Base-by-base conservation (phyloP, 2,329 filamentous ascomycete genomes). In the Septoria linicola region DNA sequence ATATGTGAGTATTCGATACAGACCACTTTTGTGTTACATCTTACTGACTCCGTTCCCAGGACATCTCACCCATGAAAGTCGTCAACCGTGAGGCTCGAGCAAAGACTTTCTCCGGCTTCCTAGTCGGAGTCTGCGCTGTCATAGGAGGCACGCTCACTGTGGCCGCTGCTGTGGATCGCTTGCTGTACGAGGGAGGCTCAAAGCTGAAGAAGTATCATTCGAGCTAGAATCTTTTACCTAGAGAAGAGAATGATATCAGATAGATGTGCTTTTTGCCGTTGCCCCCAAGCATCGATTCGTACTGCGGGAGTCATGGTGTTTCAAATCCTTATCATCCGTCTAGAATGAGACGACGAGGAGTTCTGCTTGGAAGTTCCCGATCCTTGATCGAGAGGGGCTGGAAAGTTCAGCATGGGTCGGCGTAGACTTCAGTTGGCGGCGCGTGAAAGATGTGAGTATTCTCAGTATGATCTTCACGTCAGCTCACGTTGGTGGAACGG, bases 51-150 rank as follows among this genome's bases (percentile, higher is more conserved):
- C 48, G 3, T 5, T 30, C 8, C 5, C 43, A 68, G 63, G 93
- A 99, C 65, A 99, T 99, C 70, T 97, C 92, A 2, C 93, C 93
- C 4, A 99, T 99, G 93, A 99, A 97, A 76, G 92, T 99, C 55
- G 87, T 99, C 73, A 99, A 99, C 76, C 87, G 91, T 49, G 95
- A 99, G 75, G 86, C 88, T 60, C 83, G 89, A 40, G 78, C 85
- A 54, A 97, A 97, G 78, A 87, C 87, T 3, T 95, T 99, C 70
- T 83, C 89, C 0, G 88, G 88, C 14, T 99, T 99, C 77, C 72
- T 99, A 52, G 92, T 93, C 1, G 93, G 93, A 41, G 82, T 99
- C 16, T 99, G 93, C 70, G 92, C 92, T 31, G 87, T 97, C 55
- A 85, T 99, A 43, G 93, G 93, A 55, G 93, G 93, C 61, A 99